phyloP scores from a whole-genome alignment of 2,329 filamentous ascomycete species.

The Fusarium sp. region DNA sequence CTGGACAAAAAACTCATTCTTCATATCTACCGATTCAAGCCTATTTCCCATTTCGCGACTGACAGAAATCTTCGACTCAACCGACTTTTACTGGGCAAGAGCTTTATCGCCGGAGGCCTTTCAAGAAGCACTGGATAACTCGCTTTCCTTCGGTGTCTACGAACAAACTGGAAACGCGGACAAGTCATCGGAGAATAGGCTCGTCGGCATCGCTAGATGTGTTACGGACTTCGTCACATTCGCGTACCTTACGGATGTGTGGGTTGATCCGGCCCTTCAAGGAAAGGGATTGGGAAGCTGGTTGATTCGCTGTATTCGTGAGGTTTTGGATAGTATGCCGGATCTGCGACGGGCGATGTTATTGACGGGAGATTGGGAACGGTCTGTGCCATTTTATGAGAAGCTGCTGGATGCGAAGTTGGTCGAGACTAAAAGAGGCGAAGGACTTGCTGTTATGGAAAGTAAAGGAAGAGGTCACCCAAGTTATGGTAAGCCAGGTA shows the following conservation, averaged over 20 bases:
- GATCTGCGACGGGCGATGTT: conserved; percentile 65
- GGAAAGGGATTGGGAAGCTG: conserved; percentile 69
- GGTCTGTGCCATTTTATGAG: conserved; percentile 50
- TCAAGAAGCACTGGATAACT: conserved; percentile 61
- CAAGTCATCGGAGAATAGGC: not conserved
- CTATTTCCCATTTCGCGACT: conserved; percentile 62
- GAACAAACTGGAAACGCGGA: not conserved
- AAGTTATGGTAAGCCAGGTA: not conserved
- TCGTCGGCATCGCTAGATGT: conserved; percentile 56
- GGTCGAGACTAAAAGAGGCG: conserved; percentile 30
- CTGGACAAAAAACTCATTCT: conserved; percentile 60
- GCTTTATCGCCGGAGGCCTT: conserved; percentile 57
- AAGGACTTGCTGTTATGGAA: conserved; percentile 46
- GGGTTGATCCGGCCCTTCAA: conserved; percentile 65
- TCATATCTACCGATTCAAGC: conserved; percentile 64
- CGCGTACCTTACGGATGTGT: conserved; percentile 72
- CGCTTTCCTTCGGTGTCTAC: conserved; percentile 68
- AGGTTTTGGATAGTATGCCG: conserved; percentile 63
- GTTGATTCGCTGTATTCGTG: conserved; percentile 68
- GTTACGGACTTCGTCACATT: conserved; percentile 74
- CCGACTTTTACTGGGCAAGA: conserved; percentile 67
- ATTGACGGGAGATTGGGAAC: conserved; percentile 53
- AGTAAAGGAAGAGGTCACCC: conserved; percentile 42
- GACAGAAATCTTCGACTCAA: conserved; percentile 59
- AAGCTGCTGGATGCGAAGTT: conserved; percentile 48